A percentile compares a stretch with the other conserved stretches of the same genome.
These are phyloP conservation scores for Dendrobium huoshanense DNA, from an alignment of 106 monocot species.

Conservation along the genomic window DNA sequence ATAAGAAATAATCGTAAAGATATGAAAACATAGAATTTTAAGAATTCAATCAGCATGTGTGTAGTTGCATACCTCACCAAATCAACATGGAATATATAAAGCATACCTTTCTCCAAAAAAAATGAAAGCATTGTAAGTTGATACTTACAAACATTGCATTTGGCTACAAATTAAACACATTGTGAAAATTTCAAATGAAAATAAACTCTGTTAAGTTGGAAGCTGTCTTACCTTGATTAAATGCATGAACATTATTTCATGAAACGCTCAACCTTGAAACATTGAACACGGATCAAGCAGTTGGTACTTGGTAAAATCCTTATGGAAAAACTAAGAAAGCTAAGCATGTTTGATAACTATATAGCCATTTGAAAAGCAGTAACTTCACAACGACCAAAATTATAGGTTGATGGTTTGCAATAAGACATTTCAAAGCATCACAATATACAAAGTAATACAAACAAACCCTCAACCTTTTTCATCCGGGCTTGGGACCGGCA, in stretches of 20 bases:
- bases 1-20: too few species aligned
- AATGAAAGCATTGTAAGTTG: too few species aligned
- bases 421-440: background rate
- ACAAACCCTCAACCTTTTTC: too few species aligned
- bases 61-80: too few species aligned
- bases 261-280: slow-evolving; percentile 46
- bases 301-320: slow-evolving; percentile 52
- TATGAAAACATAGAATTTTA: too few species aligned
- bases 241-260: slow-evolving; percentile 70
- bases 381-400: background rate
- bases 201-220: background rate
- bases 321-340: slow-evolving; percentile 47
- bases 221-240: slow-evolving; percentile 40
- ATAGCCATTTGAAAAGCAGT: background rate
- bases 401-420: background rate
- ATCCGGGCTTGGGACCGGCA: too few species aligned
- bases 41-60: too few species aligned
- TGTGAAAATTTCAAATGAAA: background rate
- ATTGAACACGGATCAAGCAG: slow-evolving; percentile 58
- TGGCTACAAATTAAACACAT: too few species aligned
- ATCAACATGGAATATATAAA: too few species aligned
- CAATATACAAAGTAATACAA: background rate
- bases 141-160: too few species aligned
- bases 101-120: too few species aligned
- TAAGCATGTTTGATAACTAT: slow-evolving; percentile 40